Conservation (phyloP, 2,329 filamentous ascomycete genomes). For the Neonectria sp. region DNA sequence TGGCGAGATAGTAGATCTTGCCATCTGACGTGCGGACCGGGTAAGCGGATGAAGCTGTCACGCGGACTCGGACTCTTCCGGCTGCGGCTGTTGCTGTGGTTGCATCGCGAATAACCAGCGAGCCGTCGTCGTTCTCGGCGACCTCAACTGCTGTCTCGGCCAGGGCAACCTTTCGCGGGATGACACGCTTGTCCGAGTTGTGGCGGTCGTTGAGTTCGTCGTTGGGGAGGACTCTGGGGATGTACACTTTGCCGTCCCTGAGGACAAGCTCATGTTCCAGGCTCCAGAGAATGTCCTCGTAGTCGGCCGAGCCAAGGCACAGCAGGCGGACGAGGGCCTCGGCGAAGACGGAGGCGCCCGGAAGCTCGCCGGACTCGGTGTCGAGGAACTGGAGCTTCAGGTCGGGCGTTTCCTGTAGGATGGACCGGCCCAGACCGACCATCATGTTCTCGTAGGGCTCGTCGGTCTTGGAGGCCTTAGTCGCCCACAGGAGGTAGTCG, state of each 20-base stretch:
- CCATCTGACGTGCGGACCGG: background rate
- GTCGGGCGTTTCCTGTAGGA: conserved; percentile 20
- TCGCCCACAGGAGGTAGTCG: conserved; percentile 17
- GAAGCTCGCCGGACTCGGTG: background rate
- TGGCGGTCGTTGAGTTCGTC: conserved; percentile 13
- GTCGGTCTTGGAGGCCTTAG: conserved; percentile 1
- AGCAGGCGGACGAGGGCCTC: conserved; percentile 5
- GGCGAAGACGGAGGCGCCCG: conserved; percentile 1
- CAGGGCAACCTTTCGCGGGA: background rate
- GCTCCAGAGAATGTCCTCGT: conserved; percentile 1
- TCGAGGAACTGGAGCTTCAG: conserved; percentile 19
- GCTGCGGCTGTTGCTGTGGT: background rate
- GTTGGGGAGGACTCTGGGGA: conserved; percentile 1
- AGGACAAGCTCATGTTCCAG: conserved; percentile 4
- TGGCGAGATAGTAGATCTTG: conserved; percentile 6
- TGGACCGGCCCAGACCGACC: conserved; percentile 19
- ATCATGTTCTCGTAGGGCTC: conserved; percentile 30
- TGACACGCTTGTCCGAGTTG: conserved; percentile 9
- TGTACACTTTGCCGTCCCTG: background rate
- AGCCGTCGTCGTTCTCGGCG: background rate
- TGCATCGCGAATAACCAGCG: background rate
- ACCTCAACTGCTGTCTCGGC: background rate
- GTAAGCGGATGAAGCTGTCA: conserved; percentile 2
- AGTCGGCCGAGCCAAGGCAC: background rate
- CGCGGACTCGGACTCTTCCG: background rate